Conservation (phyloP, 345 rosid genomes). For the Brassica incana region DNA sequence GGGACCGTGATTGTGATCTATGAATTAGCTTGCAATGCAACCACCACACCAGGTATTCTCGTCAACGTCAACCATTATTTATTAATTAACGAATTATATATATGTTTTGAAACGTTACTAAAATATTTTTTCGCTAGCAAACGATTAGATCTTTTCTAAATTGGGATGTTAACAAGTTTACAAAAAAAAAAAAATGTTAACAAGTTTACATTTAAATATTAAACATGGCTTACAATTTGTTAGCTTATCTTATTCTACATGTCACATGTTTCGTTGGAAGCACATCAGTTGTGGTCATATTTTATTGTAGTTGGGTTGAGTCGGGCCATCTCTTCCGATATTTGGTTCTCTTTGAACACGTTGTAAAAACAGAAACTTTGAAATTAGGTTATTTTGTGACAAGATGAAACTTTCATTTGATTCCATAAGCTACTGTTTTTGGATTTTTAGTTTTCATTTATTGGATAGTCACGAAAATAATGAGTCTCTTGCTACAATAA, state of each 20-base stretch:
- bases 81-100: not conserved
- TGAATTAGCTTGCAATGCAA: constrained; percentile 23
- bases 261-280: constrained; percentile 4
- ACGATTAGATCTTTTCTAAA: not conserved
- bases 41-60: constrained; percentile 16
- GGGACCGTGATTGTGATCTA: constrained; percentile 27
- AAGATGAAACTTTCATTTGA: not conserved
- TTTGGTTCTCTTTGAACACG: not conserved
- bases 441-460: not conserved
- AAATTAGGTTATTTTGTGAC: not conserved
- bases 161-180: not conserved
- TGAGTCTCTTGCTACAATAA: not conserved
- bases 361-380: not conserved
- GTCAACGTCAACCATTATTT: not conserved
- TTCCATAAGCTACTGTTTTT: not conserved
- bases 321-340: not conserved
- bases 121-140: not conserved
- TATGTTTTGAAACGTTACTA: not conserved
- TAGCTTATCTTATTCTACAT: not conserved
- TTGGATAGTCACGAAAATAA: not conserved
- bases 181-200: not conserved
- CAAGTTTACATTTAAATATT: not conserved
- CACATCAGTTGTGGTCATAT: not conserved
- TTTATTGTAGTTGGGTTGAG: not conserved
- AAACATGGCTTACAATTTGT: not conserved